A percentile compares a stretch with the other conserved stretches of the same genome.
These are phyloP conservation scores for Cytospora piceae DNA, from an alignment of 2,329 filamentous ascomycete genomes.

Conservation along the genomic window DNA sequence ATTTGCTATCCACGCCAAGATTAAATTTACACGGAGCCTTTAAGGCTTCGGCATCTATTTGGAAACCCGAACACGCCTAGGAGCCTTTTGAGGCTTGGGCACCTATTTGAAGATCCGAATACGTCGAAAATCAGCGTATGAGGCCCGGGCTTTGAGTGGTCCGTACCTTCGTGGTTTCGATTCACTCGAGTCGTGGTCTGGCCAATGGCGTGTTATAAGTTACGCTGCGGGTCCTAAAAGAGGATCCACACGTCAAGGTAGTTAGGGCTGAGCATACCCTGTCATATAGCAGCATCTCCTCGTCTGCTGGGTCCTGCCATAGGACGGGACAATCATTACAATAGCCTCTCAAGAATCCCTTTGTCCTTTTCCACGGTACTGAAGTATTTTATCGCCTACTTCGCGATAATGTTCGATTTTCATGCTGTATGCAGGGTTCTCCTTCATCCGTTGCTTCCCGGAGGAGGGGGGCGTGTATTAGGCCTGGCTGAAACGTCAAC, in stretches of 20 bases:
- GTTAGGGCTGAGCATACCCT: not conserved
- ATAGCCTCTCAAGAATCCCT: no score
- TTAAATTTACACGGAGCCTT: no score
- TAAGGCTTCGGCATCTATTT: not conserved
- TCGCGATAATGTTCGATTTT: not conserved
- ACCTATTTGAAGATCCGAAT: not conserved
- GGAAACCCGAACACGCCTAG: not conserved
- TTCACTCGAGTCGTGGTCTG: not conserved
- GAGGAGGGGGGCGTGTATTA: no score
- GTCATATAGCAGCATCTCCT: not conserved
- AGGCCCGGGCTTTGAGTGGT: conserved; percentile 7
- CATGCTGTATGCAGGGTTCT: no score
- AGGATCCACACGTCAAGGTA: not conserved
- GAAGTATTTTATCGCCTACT: no score
- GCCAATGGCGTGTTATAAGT: conserved; percentile 21
- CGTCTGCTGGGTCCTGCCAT: not conserved
- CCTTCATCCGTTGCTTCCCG: no score
- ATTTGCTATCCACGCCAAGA: not conserved
- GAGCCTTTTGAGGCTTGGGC: not conserved
- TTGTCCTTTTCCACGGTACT: no score
- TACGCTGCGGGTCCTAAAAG: not conserved
- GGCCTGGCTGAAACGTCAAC: no score
- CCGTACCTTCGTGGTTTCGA: not conserved
- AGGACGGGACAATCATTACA: no score
- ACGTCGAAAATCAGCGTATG: conserved; percentile 6